Evolutionary conservation across 352 stramenopile species (phyloP).

Genomic region (Phytophthora pini): DNA sequence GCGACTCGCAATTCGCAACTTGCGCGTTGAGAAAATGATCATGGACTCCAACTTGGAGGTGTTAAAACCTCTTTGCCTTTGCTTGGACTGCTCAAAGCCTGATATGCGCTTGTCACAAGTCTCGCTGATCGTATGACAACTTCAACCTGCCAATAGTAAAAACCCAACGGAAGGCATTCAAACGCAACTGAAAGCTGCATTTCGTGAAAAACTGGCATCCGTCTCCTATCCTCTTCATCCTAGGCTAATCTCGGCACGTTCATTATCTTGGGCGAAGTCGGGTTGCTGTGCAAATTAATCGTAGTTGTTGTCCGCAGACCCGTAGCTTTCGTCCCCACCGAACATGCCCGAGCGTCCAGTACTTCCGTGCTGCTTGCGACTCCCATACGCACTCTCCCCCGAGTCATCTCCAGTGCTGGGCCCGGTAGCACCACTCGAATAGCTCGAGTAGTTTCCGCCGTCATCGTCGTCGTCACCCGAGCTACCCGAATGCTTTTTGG

Average conservation of each 20-base stretch:
- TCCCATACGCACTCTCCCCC: background rate
- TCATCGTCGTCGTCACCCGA: slow-evolving; percentile 15
- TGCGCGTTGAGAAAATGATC: no score
- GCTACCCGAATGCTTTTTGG: slow-evolving; percentile 7
- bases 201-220: background rate
- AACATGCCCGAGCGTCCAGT: slow-evolving; percentile 18
- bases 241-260: background rate
- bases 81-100: background rate
- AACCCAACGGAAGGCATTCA: background rate
- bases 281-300: slow-evolving; percentile 7
- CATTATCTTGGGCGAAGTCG: background rate
- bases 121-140: background rate
- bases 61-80: background rate
- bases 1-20: no score
- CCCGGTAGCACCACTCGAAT: slow-evolving; percentile 10
- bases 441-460: slow-evolving; percentile 20
- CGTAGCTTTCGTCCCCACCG: slow-evolving; percentile 12
- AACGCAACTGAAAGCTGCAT: background rate
- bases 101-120: background rate
- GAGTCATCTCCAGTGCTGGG: slow-evolving; percentile 6
- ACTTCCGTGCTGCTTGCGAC: background rate
- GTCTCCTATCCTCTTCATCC: slow-evolving; percentile 1
- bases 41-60: no score
- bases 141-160: background rate
- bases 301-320: slow-evolving; percentile 17